Evolutionary conservation across 1,284 basidiomycete genomes (phyloP), one percentile per base, ranked within the genome.

Genomic region (Cutaneotrichosporon dermatis): DNA sequence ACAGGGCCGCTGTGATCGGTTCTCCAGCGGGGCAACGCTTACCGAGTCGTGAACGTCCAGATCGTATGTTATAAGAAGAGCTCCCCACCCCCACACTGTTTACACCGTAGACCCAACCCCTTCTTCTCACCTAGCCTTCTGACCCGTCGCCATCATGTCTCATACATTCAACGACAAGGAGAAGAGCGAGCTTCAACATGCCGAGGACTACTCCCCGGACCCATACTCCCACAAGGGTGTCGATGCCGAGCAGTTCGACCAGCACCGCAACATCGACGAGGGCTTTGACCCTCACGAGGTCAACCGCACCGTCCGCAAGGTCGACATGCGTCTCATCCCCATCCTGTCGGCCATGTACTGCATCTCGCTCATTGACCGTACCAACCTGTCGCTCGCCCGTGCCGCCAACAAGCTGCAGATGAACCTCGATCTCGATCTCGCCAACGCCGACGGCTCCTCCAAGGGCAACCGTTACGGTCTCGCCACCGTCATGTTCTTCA

Each of bases 391-490:
- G 16, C 70, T 59, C 13, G 62, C 62, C 0, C 62, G 62, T 9
- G 37, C 51, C 3, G 59, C 62, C 46, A 64, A 64, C 57, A 43
- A 64, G 13, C 36, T 16, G 16, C 35, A 56, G 36, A 76, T 76
- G 67, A 63, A 64, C 35, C 41, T 48, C 9, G 70, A 65, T 12
- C 62, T 78, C 2, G 15, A 68, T 66, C 37, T 74, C 25, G 44
- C 45, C 35, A 71, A 55, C 5, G 54, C 69, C 15, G 39, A 51
- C 71, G 44, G 67, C 33, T 52, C 64, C 15, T 35, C 15, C 1
- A 10, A n/a, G 12, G 75, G 73, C 25, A 71, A 77, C 42, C 68
- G 74, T 34, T 79, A 76, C 65, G 69, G 70, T 41, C 71, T 78
- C 57, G 69, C 74, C 56, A 69, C 72, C 2, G 61, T 77, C 44